These are phyloP conservation scores for Echeveria elegans DNA, from an alignment of 164 flowering plant genomes.

Conservation along the genomic window DNA sequence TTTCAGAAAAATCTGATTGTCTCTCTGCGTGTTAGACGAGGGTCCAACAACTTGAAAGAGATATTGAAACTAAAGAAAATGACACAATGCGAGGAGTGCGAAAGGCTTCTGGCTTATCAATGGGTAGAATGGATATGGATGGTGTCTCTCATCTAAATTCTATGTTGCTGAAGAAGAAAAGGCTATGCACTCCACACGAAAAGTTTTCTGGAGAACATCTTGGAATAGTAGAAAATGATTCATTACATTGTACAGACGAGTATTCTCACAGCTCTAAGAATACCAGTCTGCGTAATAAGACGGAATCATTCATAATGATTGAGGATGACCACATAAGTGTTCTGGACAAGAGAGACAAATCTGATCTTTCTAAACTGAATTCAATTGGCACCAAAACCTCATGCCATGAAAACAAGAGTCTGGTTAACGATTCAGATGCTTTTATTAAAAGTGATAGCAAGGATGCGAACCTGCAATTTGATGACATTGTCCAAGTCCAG, in stretches of 20 bases:
- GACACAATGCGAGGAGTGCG: conserved; percentile 41
- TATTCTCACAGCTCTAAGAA: conserved; percentile 8
- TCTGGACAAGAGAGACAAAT: background rate
- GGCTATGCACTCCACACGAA: background rate
- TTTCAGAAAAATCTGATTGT: conserved; percentile 6
- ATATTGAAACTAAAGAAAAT: conserved; percentile 64
- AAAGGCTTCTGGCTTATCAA: conserved; percentile 33
- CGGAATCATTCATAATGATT: conserved; percentile 11
- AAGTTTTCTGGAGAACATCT: conserved; percentile 1
- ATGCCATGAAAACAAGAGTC: conserved; percentile 8
- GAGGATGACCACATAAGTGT: conserved; percentile 23
- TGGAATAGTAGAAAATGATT: conserved; percentile 13
- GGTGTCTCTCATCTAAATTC: conserved; percentile 11
- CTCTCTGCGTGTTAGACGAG: conserved; percentile 33
- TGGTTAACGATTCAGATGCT: conserved; percentile 11
- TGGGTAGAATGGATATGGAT: conserved; percentile 6
- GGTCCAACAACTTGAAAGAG: conserved; percentile 62
- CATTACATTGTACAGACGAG: conserved; percentile 10
- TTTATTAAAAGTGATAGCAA: conserved; percentile 18
- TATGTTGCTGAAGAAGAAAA: background rate
- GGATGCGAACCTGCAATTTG: conserved; percentile 17
- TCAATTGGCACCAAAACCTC: background rate
- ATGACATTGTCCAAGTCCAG: conserved; percentile 22
- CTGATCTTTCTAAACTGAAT: background rate
- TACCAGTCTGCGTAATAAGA: conserved; percentile 14